These are phyloP conservation scores for Pseudocercospora fijiensis DNA, from an alignment of 2,329 filamentous ascomycete genomes.

Conservation along the genomic window DNA sequence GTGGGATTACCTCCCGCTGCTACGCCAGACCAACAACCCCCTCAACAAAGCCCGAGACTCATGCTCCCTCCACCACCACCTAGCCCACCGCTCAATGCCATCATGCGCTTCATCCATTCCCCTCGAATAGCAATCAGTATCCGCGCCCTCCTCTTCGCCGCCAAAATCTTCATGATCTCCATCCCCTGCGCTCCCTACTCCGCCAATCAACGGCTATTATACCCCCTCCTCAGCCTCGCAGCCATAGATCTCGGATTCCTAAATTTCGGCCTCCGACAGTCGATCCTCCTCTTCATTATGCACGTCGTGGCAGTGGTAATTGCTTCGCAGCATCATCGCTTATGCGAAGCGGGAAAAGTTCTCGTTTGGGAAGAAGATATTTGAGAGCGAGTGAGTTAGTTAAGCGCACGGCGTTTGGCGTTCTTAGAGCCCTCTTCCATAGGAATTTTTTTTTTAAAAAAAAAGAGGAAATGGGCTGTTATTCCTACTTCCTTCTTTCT, in stretches of 20 bases:
- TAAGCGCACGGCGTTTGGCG: background rate
- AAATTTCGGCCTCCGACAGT: constrained; percentile 39
- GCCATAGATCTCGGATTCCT: constrained; percentile 58
- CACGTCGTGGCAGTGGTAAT: constrained; percentile 50
- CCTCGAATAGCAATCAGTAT: constrained; percentile 38
- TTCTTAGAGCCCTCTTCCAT: too few relatives aligned
- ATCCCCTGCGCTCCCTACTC: constrained; percentile 71
- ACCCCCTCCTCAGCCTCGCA: constrained; percentile 68
- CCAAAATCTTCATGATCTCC: constrained; percentile 66
- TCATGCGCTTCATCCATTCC: constrained; percentile 38
- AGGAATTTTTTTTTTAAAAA: too few relatives aligned
- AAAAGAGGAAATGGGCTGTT: too few relatives aligned
- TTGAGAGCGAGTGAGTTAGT: too few relatives aligned
- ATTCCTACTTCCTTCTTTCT: too few relatives aligned
- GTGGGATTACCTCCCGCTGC: constrained; percentile 4
- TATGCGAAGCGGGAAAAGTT: constrained; percentile 24
- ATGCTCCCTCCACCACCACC: constrained; percentile 40
- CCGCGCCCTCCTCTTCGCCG: constrained; percentile 63
- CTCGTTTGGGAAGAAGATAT: constrained; percentile 24
- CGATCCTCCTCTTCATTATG: constrained; percentile 45
- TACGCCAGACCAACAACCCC: constrained; percentile 8
- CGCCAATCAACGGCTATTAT: constrained; percentile 62
- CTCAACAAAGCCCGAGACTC: constrained; percentile 35
- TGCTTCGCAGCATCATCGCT: constrained; percentile 28
- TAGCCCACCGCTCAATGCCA: constrained; percentile 32